Base-by-base conservation (phyloP, 495 filamentous ascomycete genomes). In the Zalerion maritima region DNA sequence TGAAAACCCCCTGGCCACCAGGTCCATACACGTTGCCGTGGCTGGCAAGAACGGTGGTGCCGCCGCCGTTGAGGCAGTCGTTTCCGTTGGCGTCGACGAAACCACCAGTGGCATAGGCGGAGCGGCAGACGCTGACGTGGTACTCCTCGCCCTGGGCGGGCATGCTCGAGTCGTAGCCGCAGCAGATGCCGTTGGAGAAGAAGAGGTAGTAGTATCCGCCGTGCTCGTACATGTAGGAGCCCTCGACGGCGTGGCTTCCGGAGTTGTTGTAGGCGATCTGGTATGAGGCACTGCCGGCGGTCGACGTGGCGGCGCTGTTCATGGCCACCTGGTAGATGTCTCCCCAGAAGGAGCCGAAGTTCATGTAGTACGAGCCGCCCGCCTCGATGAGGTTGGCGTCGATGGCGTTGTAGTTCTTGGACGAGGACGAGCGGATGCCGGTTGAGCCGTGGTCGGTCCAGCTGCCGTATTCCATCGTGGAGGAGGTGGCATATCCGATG, bases 341-440 rank as follows among this genome's bases (percentile, higher is more conserved):
- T 5, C 60, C 47, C 77, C 77, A 84, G 58, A 75, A 84, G 15
- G 62, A 69, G 11, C 78, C 78, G 24, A 75, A 85, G 32, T 61
- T 71, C 21, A 84, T 57, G 35, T 65, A 65, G 27, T 66, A 58
- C 4, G 45, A 46, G 28, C 54, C 57, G 18, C 46, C 52, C 8
- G 55, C 47, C 10, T 35, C 34, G 41, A 78, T 51, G 20, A 77
- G 57, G 49, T 77, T 77, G 2, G 62, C 50, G 42, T 85, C 79
- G 36, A 85, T 84, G 20, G 75, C 67, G 43, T 83, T 82, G 57
- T 75, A 81, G 2, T 58, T 32, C 29, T 50, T 58, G 28, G 45
- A 47, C 2, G 54, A 20, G 18, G 50, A 48, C 6, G 67, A 71
- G 2, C 45, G 28, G 24, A 79, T 47, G 2, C 67, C 60, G 1